Conservation (phyloP, 177 flowering plant genomes). For the Vitis hybrid region DNA sequence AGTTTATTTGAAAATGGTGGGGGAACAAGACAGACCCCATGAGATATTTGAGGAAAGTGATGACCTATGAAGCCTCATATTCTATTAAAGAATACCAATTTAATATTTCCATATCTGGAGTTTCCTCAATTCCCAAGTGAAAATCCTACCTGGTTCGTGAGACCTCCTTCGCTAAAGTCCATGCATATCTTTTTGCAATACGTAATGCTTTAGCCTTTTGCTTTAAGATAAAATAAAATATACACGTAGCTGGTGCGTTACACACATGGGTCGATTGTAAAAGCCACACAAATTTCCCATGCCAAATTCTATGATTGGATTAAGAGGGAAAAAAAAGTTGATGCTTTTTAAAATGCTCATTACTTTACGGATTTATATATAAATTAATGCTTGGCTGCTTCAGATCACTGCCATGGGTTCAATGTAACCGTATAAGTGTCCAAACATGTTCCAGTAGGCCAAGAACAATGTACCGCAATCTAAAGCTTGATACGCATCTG, state of each 20-base stretch:
- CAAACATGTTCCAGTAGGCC: constrained; percentile 7
- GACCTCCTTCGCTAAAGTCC: constrained; percentile 14
- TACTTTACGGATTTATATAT: not conserved
- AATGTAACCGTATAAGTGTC: constrained; percentile 1
- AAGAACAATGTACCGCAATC: constrained; percentile 24
- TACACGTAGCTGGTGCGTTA: not conserved
- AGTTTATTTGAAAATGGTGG: not conserved
- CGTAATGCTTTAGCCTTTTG: not conserved
- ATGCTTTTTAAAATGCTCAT: not conserved
- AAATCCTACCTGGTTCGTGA: constrained; percentile 19
- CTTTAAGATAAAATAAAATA: not conserved
- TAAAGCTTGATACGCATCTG: constrained; percentile 10
- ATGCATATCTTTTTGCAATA: constrained; percentile 8
- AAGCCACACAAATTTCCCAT: not conserved
- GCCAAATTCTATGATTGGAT: not conserved
- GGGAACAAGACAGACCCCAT: not conserved
- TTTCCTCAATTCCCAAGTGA: constrained; percentile 18
- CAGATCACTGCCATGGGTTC: not conserved
- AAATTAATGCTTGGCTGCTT: not conserved
- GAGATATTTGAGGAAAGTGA: constrained; percentile 19
- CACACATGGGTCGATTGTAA: too few species aligned
- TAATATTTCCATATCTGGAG: constrained; percentile 13
- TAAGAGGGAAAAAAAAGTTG: not conserved
- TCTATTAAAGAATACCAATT: constrained; percentile 1
- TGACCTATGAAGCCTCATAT: not conserved